Evolutionary conservation across 352 stramenopile species (phyloP), one percentile per base, ranked within the genome.

Genomic region (Elongisporangium prolatum): DNA sequence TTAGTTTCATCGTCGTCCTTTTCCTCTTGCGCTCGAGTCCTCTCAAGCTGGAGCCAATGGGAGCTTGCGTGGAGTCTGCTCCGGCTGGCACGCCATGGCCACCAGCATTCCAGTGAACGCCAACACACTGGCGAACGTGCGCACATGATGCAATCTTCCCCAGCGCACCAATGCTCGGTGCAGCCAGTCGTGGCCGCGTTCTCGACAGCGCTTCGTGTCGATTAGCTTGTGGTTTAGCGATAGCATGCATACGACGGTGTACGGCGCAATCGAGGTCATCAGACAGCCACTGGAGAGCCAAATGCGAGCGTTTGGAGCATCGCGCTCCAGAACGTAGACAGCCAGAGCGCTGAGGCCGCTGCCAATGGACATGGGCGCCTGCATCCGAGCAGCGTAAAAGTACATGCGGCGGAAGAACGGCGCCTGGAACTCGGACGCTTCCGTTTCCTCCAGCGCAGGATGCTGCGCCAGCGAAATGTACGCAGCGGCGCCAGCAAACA

Each of bases 321-420:
- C 50, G 21, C 59, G 50, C 51, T 68, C 34, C 34, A 48, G 48
- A 70, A 59, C 0, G 56, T 56, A 60, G 88, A 72, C 22, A 86
- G 51, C 9, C 28, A 88, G 34, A 2, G 83, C 71, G 52, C 75
- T 76, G 49, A 83, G 14, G 0, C 80, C 77, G 44, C 78, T 89
- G 24, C 75, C 68, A 18, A 88, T 22, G 7, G 76, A 72, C 60
- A 89, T 56, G 14, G 83, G 79, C 0, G 68, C 83, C 50, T 91
- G 77, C 63, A 90, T 74, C 4, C 78, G 76, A 21, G 80, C 73
- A 0, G 83, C 83, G 61, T 87, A 80, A 51, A 84, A 88, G 69
- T 92, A 89, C 78, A 92, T 89, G 54, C 77, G 74, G 7, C 78
- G 71, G 65, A 92, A 92, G 67, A 88, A 92, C 1, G 80, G 74